Percentiles rank a stretch among this genome's conserved stretches.
phyloP scores from a whole-genome alignment of 441 rosid genomes.

The Arabidopsis lyrata region DNA sequence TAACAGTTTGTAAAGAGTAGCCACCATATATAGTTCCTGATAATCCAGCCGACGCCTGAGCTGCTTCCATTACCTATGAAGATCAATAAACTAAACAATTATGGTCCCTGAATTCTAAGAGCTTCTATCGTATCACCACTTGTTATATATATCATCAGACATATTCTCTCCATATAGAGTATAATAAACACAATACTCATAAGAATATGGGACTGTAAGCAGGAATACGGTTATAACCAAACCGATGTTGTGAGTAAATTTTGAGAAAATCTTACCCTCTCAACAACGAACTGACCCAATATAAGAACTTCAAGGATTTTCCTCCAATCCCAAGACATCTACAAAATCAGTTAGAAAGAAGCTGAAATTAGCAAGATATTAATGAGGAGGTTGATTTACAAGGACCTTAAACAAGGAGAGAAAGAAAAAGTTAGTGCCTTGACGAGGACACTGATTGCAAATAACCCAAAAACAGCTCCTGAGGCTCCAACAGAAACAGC shows the following conservation, averaged over 20 bases:
- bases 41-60: slow-evolving; percentile 85
- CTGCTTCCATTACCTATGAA: slow-evolving; percentile 91
- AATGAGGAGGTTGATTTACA: slow-evolving; percentile 21
- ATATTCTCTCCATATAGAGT: neutral
- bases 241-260: slow-evolving; percentile 11
- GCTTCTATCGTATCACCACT: neutral
- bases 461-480: slow-evolving; percentile 92
- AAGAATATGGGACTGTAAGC: neutral
- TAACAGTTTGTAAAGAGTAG: slow-evolving; percentile 66
- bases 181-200: neutral
- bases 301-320: slow-evolving; percentile 96
- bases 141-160: neutral
- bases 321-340: slow-evolving; percentile 99
- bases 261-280: slow-evolving; percentile 59
- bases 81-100: slow-evolving; percentile 15
- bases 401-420: slow-evolving; percentile 10
- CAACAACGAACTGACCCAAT: slow-evolving; percentile 87
- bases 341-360: slow-evolving; percentile 25
- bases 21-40: slow-evolving; percentile 63
- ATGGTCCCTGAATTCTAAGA: neutral
- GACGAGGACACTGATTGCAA: slow-evolving; percentile 88
- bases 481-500: slow-evolving; percentile 95
- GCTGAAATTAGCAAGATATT: neutral
- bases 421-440: slow-evolving; percentile 56
- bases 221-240: slow-evolving; percentile 3